Base-by-base conservation (phyloP, 257 asterid genomes). In the Solanum chaucha region DNA sequence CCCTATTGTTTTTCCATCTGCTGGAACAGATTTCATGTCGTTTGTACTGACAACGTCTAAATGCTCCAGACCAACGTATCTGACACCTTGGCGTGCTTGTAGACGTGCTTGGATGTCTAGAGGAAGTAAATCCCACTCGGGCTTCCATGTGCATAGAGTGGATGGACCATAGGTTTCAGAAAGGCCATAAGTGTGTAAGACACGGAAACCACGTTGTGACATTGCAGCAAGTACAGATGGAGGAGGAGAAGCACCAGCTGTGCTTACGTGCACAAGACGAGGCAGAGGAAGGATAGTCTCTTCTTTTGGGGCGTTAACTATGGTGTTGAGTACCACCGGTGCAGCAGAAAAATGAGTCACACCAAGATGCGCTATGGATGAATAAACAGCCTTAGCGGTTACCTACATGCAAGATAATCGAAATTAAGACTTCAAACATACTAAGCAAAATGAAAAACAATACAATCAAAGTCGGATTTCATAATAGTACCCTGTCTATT, bases 291-390 rank as follows among this genome's bases (percentile, higher is more conserved):
- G 93, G 87, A 93, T 90, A 51, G 92, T 89, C 32, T 95, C 98
- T 1, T 88, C 91, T 87, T 92, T 88, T 0, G 94, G 93, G 88
- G 98, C 94, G 11, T 95, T 97, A 46, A 95, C 93, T 24, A 97
- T 88, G 19, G 95, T 88, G 75, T 97, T 97, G 86, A 97, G 99
- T 58, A 97, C 99, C 73, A 97, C 98, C 0, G 99, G 99, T 14
- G 99, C 99, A 80, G 99, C 99, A 61, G 98, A 95, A 89, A 97
- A 95, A 93, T 97, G 99, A 44, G 99, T 95, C 58, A 93, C 98
- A 1, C 96, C 96, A 22, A 90, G 94, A 38, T 93, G 89, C 3
- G 99, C 96, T 87, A 95, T 93, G 26, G 99, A 97, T 6, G 97
- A 94, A 92, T 97, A 97, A 55, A 97, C 98, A 28, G 92, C 97